Evolutionary conservation across 768 basidiomycete species (phyloP), one percentile per base, ranked within the genome.

Genomic region (Sistotremastrum suecicum): DNA sequence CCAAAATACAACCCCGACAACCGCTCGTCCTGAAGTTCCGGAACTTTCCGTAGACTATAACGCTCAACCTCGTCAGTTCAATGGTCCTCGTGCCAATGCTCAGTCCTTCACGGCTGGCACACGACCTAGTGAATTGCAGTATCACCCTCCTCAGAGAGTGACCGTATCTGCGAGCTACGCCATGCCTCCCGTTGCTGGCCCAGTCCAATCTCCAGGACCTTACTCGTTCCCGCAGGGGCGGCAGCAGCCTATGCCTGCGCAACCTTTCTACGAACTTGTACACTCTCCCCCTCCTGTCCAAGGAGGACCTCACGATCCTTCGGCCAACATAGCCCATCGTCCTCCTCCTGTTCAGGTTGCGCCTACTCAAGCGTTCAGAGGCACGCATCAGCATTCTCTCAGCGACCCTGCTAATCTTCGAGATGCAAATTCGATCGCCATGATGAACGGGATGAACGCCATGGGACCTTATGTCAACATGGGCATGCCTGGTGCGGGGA

Each of bases 341-440:
- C 70, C 76, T 56, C 72, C 80, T 34, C 74, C 81, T 33, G 77
- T 83, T 47, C 37, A 34, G 70, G 75, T 43, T 83, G 83, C 52
- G 76, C 84, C 42, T 84, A 87, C 59, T 20, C 83, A 85, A 53
- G 71, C 71, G 39, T 86, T 82, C 66, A 80, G 82, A 35, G 69
- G 67, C 30, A 75, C 72, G 29, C 84, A 88, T 59, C 85, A 87
- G 51, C 84, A 88, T 60, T 87, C 84, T 34, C 74, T 83, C 3
- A 86, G 84, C 1, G 85, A 88, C 56, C 85, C 84, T 3, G 81
- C 83, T 34, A 72, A 77, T 6, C 67, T 86, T 36, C 75, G 84
- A 41, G 85, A 87, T 54, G 77, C 75, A 36, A 70, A 78, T 34
- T 60, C 78, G n/a, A 61, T 85, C 41, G 75, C 80, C 33, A 56